A percentile compares a stretch with the other conserved stretches of the same genome.
Conservation (phyloP, 2,329 filamentous ascomycete species). For the Verticillium alfalfae region DNA sequence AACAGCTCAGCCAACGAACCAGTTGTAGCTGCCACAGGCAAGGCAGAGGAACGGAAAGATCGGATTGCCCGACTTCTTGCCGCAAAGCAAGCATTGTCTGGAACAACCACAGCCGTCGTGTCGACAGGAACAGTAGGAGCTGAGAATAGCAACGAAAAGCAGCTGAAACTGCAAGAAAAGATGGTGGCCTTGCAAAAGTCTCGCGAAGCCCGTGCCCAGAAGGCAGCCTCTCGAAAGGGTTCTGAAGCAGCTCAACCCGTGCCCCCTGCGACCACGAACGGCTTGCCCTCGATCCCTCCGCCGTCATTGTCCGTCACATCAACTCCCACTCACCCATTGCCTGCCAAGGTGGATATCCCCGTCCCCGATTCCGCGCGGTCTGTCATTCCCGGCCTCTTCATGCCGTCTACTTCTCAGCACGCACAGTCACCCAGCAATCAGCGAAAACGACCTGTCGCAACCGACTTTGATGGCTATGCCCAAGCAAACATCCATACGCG, state of each 20-base stretch:
- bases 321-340: background rate
- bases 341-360: background rate
- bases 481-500: conserved; percentile 44
- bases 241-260: background rate
- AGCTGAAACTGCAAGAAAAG: conserved; percentile 67
- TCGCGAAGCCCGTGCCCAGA: conserved; percentile 35
- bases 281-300: background rate
- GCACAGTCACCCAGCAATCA: conserved; percentile 15
- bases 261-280: background rate
- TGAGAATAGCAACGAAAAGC: conserved; percentile 50
- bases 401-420: conserved; percentile 14
- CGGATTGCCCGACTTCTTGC: conserved; percentile 71
- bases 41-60: conserved; percentile 63
- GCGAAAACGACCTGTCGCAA: conserved; percentile 50
- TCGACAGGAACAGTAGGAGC: conserved; percentile 4
- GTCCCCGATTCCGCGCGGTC: background rate
- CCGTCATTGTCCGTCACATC: background rate
- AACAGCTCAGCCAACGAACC: background rate
- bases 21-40: conserved; percentile 7
- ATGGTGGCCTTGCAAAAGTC: conserved; percentile 68
- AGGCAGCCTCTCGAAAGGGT: conserved; percentile 19
- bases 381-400: background rate
- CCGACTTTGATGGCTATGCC: conserved; percentile 61
- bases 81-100: conserved; percentile 55
- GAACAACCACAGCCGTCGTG: conserved; percentile 21